Evolutionary conservation across 441 rosid genomes (phyloP), one percentile per base, ranked within the genome.

Genomic region (Theobroma grandiflorum): DNA sequence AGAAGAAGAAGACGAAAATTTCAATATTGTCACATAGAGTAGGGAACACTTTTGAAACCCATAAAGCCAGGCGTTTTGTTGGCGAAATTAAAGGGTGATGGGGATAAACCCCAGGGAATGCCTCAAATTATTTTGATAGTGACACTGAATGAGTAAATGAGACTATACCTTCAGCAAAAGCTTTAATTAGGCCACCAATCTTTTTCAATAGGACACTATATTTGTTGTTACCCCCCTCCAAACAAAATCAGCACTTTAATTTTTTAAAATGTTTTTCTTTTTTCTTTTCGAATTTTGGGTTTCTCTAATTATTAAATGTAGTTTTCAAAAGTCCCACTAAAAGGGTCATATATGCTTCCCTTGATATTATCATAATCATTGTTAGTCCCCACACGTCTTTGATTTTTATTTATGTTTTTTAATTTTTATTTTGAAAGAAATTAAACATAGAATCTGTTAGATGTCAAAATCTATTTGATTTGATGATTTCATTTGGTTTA

Each of bases 21-120:
- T 26, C 31, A 26, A 26, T 26, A 26, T 26, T 26, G 31, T 26
- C 4, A 10, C 37, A 31, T 10, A 31, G 18, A 61, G 42, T 64
- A 64, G 68, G 42, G 22, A 64, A 64, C 68, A 37, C 68, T 35
- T 64, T 35, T 64, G 68, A 64, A 64, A 35, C 45, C 45, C 68
- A 64, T 7, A 37, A 64, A 64, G 20, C 45, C 45, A 64, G 68
- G 68, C 45, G 8, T 37, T 15, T 5, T 37, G 68, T 37, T 64
- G 45, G 68, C 45, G 68, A 64, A 35, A 64, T 37, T 37, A 64
- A 64, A 37, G 68, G 22, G 43, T 4, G 37, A 15, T 6, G n/a
- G n/a, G 6, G n/a, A 37, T 20, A 37, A 3, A 50, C 4, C 7
- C 68, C 68, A 11, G 37, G 22, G 45, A 64, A 14, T 58, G 35